Conservation (phyloP, 2,329 filamentous ascomycete species). For the Trichoderma breve region DNA sequence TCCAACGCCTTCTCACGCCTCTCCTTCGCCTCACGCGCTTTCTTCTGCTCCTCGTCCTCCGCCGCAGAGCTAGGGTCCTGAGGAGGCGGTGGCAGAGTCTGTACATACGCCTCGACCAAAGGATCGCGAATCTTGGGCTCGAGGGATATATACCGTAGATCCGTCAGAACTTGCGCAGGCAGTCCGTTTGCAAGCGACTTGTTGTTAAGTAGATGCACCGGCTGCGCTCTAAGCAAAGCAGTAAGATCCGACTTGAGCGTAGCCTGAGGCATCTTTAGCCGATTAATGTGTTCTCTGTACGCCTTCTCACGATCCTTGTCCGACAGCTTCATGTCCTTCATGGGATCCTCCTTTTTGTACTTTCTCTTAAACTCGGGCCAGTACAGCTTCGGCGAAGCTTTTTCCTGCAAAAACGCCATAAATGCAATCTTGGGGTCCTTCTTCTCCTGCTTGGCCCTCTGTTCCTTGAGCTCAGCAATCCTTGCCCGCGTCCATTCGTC, state of each 20-base stretch:
- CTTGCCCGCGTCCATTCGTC: slow-evolving; percentile 78
- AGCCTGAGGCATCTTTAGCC: slow-evolving; percentile 63
- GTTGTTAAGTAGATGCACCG: slow-evolving; percentile 58
- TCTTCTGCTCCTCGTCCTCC: slow-evolving; percentile 52
- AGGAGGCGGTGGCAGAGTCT: slow-evolving; percentile 59
- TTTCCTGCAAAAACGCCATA: slow-evolving; percentile 73
- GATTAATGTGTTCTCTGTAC: slow-evolving; percentile 71
- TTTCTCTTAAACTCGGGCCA: slow-evolving; percentile 97
- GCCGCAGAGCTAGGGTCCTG: slow-evolving; percentile 39
- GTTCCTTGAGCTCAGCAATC: slow-evolving; percentile 69
- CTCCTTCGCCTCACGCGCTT: slow-evolving; percentile 49
- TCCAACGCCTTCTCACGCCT: slow-evolving; percentile 65
- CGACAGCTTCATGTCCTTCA: slow-evolving; percentile 69
- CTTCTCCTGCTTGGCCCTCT: slow-evolving; percentile 72
- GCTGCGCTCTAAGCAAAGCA: slow-evolving; percentile 60
- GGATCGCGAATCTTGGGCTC: slow-evolving; percentile 59
- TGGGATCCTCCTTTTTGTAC: slow-evolving; percentile 74
- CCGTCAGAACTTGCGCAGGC: slow-evolving; percentile 60
- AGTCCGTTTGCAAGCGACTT: slow-evolving; percentile 55
- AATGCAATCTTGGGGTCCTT: slow-evolving; percentile 82
- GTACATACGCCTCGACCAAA: slow-evolving; percentile 65
- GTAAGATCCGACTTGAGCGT: slow-evolving; percentile 69
- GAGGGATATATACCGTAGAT: slow-evolving; percentile 69
- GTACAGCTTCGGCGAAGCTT: slow-evolving; percentile 88
- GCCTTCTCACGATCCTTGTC: slow-evolving; percentile 79